Evolutionary conservation across 768 basidiomycete genomes (phyloP).

Genomic region (Boletellus sp.): DNA sequence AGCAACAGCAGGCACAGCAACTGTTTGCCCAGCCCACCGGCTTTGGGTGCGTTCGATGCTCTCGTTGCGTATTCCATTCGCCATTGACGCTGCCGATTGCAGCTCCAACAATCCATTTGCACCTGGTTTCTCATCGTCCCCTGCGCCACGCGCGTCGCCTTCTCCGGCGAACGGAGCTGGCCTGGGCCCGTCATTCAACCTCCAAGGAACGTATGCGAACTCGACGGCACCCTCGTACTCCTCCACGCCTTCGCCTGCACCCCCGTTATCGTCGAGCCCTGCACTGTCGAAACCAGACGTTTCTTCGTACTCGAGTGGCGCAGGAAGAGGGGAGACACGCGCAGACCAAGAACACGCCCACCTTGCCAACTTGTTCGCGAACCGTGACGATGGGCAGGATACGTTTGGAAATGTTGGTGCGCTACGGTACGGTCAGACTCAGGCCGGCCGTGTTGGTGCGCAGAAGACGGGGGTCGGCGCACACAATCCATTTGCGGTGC

Average conservation of each 20-base stretch:
- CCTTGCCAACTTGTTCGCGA: slow-evolving; percentile 80
- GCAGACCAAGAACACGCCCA: slow-evolving; percentile 70
- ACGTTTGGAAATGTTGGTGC: slow-evolving; percentile 90
- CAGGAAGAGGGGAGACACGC: slow-evolving; percentile 32
- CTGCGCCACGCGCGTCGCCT: slow-evolving; percentile 34
- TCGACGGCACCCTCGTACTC: slow-evolving; percentile 31
- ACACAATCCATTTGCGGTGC: slow-evolving; percentile 62
- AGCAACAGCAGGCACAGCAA: slow-evolving; percentile 39
- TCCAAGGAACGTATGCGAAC: slow-evolving; percentile 64
- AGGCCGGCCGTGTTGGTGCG: slow-evolving; percentile 45
- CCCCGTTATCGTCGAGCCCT: slow-evolving; percentile 38
- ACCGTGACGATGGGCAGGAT: slow-evolving; percentile 88
- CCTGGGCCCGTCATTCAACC: slow-evolving; percentile 55
- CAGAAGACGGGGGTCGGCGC: slow-evolving; percentile 46
- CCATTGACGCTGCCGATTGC: slow-evolving; percentile 27
- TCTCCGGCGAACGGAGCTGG: slow-evolving; percentile 31
- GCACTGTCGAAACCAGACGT: slow-evolving; percentile 35
- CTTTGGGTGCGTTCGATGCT: slow-evolving; percentile 53
- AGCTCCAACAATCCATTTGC: slow-evolving; percentile 98
- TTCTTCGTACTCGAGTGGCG: slow-evolving; percentile 11
- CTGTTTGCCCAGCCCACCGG: slow-evolving; percentile 66
- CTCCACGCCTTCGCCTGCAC: slow-evolving; percentile 40
- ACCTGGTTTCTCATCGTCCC: slow-evolving; percentile 29
- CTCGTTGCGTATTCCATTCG: not conserved
- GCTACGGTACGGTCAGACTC: slow-evolving; percentile 66